Evolutionary conservation across 768 basidiomycete species (phyloP).

Genomic region (Paxillus involutus): DNA sequence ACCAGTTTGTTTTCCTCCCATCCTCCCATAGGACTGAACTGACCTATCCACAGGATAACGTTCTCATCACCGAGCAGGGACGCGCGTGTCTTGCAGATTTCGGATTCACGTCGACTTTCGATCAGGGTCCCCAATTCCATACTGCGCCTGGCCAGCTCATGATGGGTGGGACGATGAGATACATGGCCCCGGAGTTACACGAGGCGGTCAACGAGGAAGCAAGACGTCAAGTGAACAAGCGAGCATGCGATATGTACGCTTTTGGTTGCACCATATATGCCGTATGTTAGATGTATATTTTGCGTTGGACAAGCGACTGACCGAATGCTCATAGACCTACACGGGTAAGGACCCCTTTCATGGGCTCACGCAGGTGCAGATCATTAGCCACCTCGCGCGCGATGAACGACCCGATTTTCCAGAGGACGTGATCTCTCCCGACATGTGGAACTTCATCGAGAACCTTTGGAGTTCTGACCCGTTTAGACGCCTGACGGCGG

Average conservation of each 20-base stretch:
- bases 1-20: conserved; percentile 20
- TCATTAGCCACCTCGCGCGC: not conserved
- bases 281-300: conserved; percentile 16
- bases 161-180: conserved; percentile 17
- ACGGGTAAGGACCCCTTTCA: conserved; percentile 13
- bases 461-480: conserved; percentile 26
- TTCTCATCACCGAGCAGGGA: conserved; percentile 41
- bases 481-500: conserved; percentile 23
- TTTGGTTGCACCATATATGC: conserved; percentile 42
- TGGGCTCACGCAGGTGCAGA: not conserved
- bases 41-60: conserved; percentile 40
- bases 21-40: not conserved
- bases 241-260: conserved; percentile 40
- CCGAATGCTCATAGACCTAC: conserved; percentile 12
- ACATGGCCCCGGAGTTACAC: conserved; percentile 29
- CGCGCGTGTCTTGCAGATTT: conserved; percentile 53
- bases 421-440: conserved; percentile 7
- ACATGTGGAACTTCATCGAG: conserved; percentile 32
- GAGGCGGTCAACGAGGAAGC: not conserved
- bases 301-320: not conserved
- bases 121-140: conserved; percentile 12
- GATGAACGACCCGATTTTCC: conserved; percentile 3
- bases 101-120: conserved; percentile 34
- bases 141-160: conserved; percentile 6
- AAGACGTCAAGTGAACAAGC: conserved; percentile 22